Evolutionary conservation across 441 rosid genomes (phyloP).

Genomic region (Gossypium lobatum): DNA sequence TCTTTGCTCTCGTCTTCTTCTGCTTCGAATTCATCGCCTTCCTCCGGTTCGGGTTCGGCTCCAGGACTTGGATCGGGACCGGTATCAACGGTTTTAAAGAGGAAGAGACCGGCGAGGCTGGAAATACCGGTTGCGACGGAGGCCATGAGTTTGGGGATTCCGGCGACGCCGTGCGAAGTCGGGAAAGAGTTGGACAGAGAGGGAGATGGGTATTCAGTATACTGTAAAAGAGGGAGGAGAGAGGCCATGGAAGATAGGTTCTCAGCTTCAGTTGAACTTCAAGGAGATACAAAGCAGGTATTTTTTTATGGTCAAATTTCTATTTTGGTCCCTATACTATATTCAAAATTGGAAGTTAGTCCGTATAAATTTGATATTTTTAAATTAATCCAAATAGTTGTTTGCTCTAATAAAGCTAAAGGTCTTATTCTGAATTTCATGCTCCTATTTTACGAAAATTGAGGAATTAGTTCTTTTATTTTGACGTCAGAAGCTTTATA

Average conservation of each 20-base stretch:
- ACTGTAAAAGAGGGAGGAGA: conserved; percentile 67
- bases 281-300: conserved; percentile 51
- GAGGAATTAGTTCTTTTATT: no score
- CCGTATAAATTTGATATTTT: no score
- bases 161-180: conserved; percentile 25
- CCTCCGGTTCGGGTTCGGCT: conserved; percentile 6
- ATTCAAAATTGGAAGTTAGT: no score
- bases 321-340: no score
- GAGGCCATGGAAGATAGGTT: conserved; percentile 69
- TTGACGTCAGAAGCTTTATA: no score
- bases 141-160: conserved; percentile 19
- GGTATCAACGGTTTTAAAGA: conserved; percentile 37
- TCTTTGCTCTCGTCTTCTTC: conserved; percentile 21
- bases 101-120: conserved; percentile 69
- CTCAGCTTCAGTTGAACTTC: conserved; percentile 42
- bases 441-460: no score
- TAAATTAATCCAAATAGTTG: no score
- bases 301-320: background rate
- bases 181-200: conserved; percentile 30
- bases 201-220: conserved; percentile 53
- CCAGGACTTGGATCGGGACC: background rate
- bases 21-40: conserved; percentile 4
- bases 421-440: no score
- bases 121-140: conserved; percentile 44
- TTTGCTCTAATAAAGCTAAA: no score